These are phyloP conservation scores for Musa balbisiana DNA, from an alignment of 202 grass and related monocot species.

Conservation along the genomic window DNA sequence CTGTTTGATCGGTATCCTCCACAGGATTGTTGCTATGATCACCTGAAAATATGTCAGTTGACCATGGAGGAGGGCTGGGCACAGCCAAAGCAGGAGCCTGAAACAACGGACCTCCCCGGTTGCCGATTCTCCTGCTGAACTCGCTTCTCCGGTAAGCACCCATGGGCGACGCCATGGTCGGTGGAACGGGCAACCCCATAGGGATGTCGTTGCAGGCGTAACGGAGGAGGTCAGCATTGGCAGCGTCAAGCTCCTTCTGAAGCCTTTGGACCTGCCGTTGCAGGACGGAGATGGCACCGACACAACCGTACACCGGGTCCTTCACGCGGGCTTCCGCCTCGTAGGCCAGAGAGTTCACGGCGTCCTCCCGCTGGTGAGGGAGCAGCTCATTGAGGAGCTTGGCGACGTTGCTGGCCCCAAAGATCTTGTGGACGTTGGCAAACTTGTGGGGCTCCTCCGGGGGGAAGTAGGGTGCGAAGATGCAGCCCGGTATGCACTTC, in stretches of 20 bases:
- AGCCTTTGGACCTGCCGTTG: not conserved
- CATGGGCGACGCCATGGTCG: not conserved
- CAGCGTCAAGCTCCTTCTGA: not conserved
- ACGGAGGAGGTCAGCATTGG: not conserved
- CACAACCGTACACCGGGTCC: conserved; percentile 2
- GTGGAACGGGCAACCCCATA: not conserved
- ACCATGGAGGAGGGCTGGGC: not conserved
- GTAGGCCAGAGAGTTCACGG: conserved; percentile 3
- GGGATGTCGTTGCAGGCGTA: not conserved
- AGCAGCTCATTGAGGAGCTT: conserved; percentile 2
- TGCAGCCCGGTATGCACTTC: conserved; percentile 2
- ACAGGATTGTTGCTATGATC: not conserved
- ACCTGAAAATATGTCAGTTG: not conserved
- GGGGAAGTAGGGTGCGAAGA: conserved; percentile 1
- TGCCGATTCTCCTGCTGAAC: not conserved
- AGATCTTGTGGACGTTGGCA: conserved; percentile 4
- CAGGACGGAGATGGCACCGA: not conserved
- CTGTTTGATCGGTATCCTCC: not conserved
- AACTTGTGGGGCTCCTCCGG: conserved; percentile 9
- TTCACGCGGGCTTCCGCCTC: conserved; percentile 1
- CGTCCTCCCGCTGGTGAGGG: conserved; percentile 5
- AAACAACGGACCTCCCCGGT: no score
- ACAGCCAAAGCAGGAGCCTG: no score
- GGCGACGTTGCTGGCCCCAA: not conserved
- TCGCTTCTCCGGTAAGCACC: not conserved